Conservation (phyloP, 2,329 filamentous ascomycete species). For the Leptoxyphium fumago region DNA sequence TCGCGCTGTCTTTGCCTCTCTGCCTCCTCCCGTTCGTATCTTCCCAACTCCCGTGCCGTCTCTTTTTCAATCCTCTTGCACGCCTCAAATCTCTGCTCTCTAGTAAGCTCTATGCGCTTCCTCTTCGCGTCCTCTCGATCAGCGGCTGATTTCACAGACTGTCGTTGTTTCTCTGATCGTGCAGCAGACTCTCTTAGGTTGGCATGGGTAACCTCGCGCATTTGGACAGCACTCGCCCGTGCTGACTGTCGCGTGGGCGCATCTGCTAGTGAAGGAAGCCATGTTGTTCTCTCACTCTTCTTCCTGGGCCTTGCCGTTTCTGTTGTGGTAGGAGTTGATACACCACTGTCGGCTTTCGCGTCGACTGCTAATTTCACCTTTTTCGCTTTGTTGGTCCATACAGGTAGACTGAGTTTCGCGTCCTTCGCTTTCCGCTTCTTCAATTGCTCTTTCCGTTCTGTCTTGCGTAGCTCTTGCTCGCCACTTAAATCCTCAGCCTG, state of each 20-base stretch:
- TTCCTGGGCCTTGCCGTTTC: conserved; percentile 47
- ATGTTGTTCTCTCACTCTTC: conserved; percentile 57
- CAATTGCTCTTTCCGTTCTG: conserved; percentile 54
- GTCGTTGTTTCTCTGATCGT: conserved; percentile 54
- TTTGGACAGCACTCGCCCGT: conserved; percentile 47
- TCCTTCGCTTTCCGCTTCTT: conserved; percentile 75
- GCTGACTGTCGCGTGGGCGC: conserved; percentile 47
- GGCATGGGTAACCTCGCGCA: conserved; percentile 42
- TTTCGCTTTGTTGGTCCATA: conserved; percentile 56
- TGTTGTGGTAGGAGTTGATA: conserved; percentile 3
- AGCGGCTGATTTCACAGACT: conserved; percentile 46
- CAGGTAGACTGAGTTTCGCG: conserved; percentile 46
- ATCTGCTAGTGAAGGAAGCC: conserved; percentile 50
- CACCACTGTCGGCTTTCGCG: conserved; percentile 19
- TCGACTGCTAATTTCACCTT: conserved; percentile 34
- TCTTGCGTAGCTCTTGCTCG: conserved; percentile 70
- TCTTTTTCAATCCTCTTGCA: conserved; percentile 55
- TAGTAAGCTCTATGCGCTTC: conserved; percentile 71
- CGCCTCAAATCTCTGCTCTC: conserved; percentile 50
- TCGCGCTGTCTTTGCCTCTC: conserved; percentile 70
- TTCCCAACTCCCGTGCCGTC: conserved; percentile 70
- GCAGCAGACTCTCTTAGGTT: conserved; percentile 62
- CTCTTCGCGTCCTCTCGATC: conserved; percentile 48
- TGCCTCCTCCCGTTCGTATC: conserved; percentile 89
- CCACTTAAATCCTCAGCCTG: conserved; percentile 61